Conservation (phyloP, 75 land plant genomes). For the Picea glauca region DNA sequence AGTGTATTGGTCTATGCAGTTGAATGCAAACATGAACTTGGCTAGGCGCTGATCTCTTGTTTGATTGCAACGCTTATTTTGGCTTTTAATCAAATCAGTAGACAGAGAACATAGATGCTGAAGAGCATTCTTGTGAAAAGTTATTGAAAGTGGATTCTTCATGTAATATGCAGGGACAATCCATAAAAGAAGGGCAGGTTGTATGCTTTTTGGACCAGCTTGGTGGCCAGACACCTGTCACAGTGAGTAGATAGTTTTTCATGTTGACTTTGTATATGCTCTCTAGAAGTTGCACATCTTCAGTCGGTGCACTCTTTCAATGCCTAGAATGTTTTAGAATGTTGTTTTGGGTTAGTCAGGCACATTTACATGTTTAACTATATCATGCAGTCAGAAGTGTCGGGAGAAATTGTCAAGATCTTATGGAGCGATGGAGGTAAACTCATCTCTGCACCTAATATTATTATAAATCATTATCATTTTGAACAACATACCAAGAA, state of each 20-base stretch:
- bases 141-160: conserved; percentile 5
- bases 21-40: background rate
- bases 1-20: background rate
- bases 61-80: background rate
- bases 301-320: background rate
- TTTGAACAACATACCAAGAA: background rate
- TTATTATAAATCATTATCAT: conserved; percentile 2
- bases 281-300: background rate
- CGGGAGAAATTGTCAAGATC: conserved; percentile 78
- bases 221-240: conserved; percentile 71
- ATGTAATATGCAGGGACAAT: conserved; percentile 53
- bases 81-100: background rate
- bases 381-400: conserved; percentile 66
- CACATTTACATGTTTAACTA: background rate
- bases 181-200: conserved; percentile 80
- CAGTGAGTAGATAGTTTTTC: conserved; percentile 30
- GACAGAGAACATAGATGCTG: background rate
- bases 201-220: conserved; percentile 88
- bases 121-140: background rate
- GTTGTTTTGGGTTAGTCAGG: background rate
- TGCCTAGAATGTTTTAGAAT: background rate
- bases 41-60: background rate
- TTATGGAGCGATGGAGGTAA: conserved; percentile 85
- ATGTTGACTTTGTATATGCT: background rate
- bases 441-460: background rate